Evolutionary conservation across 169 alveolate genomes (phyloP).

Genomic region (Plasmodium cynomolgi): DNA sequence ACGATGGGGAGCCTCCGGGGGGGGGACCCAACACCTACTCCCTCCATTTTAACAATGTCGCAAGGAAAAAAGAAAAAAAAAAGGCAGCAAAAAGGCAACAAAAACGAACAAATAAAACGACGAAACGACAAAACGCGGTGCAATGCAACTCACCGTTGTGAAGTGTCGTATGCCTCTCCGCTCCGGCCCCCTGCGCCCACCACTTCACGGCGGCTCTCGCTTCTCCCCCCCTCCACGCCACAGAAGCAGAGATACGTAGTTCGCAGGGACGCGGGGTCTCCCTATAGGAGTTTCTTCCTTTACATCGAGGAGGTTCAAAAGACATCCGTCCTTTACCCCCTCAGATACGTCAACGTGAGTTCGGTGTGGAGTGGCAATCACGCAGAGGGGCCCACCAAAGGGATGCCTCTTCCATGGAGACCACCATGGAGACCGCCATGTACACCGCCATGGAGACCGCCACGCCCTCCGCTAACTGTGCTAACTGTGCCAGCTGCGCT

Average conservation of each 20-base stretch:
- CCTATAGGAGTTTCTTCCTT: slow-evolving; percentile 42
- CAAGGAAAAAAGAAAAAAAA: neutral
- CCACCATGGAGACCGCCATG: neutral
- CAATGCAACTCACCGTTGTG: neutral
- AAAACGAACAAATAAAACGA: neutral
- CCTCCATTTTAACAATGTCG: slow-evolving; percentile 56
- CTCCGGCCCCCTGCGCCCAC: neutral
- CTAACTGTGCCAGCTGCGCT: too few species aligned
- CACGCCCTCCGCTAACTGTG: neutral
- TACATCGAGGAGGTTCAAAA: slow-evolving; percentile 61
- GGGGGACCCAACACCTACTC: slow-evolving; percentile 33
- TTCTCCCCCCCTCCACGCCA: neutral
- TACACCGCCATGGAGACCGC: neutral
- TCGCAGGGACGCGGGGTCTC: slow-evolving; percentile 40
- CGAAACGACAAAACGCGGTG: neutral
- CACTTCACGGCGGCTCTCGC: neutral
- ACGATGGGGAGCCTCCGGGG: neutral
- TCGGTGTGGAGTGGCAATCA: neutral
- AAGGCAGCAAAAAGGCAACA: neutral
- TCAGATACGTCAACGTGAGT: slow-evolving; percentile 56
- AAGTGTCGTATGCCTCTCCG: neutral
- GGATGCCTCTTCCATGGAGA: neutral
- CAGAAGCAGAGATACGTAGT: slow-evolving; percentile 69
- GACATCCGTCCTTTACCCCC: slow-evolving; percentile 47
- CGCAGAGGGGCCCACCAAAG: neutral